These are phyloP conservation scores for Ustilago nuda DNA, from an alignment of 1,284 basidiomycete species.

Conservation along the genomic window DNA sequence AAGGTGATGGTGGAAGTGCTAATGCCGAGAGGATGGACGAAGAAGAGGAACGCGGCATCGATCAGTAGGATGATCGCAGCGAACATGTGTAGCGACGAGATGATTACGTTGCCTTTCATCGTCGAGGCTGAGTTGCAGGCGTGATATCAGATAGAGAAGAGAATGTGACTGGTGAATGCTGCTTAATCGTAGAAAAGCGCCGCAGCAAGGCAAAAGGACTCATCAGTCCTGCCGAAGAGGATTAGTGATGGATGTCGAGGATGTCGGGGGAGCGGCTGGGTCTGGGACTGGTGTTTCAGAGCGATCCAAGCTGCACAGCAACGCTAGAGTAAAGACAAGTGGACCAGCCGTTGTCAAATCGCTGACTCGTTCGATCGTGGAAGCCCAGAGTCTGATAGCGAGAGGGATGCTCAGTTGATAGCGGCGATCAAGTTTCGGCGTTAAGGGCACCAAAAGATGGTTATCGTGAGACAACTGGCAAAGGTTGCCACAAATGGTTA, in stretches of 20 bases:
- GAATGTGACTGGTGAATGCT: neutral
- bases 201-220: neutral
- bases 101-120: conserved; percentile 4
- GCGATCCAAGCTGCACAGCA: neutral
- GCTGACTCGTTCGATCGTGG: neutral
- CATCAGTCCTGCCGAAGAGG: conserved; percentile 14
- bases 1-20: conserved; percentile 9
- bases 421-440: neutral
- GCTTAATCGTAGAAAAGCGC: neutral
- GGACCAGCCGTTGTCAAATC: neutral
- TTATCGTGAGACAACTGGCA: neutral
- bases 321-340: neutral
- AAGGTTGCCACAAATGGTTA: neutral
- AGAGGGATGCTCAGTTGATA: neutral
- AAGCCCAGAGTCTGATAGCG: no score
- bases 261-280: neutral
- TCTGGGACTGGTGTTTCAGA: neutral
- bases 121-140: neutral
- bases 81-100: conserved; percentile 12
- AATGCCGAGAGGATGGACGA: conserved; percentile 22
- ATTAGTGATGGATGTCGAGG: neutral
- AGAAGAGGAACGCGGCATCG: conserved; percentile 5
- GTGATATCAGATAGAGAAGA: neutral
- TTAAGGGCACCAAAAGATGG: neutral
- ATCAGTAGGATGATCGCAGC: neutral